Percentiles rank a stretch among this genome's conserved stretches.
Conservation (phyloP, 2,329 filamentous ascomycete genomes). For the Colletotrichum eremochloae region DNA sequence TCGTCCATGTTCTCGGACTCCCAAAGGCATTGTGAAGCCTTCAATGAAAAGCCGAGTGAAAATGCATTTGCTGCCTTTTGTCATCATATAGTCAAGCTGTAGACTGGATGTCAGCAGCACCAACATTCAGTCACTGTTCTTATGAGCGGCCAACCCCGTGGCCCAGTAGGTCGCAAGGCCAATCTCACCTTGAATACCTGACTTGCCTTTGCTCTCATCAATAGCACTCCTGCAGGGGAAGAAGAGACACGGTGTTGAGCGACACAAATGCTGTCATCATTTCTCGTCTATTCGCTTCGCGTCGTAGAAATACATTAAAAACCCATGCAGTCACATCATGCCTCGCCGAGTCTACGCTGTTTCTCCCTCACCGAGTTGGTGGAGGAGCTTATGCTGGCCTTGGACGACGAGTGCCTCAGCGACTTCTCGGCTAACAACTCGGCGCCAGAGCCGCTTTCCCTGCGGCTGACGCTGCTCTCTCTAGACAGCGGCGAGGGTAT, state of each 20-base stretch:
- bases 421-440: conserved; percentile 31
- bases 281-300: conserved; percentile 35
- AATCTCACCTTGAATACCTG: not conserved
- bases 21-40: not conserved
- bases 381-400: conserved; percentile 36
- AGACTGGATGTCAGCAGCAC: not conserved
- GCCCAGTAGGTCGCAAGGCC: conserved; percentile 1
- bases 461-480: conserved; percentile 57
- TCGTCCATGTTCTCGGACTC: not conserved
- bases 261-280: conserved; percentile 19
- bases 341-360: conserved; percentile 32
- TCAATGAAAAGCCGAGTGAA: not conserved
- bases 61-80: not conserved
- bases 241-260: no score
- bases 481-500: conserved; percentile 65
- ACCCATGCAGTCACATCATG: conserved; percentile 21
- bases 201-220: not conserved
- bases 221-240: not conserved
- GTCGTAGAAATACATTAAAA: conserved; percentile 33
- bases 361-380: conserved; percentile 34
- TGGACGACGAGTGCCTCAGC: conserved; percentile 39
- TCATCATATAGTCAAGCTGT: not conserved
- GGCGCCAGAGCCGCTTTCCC: conserved; percentile 20
- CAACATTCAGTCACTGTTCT: not conserved
- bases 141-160: not conserved